Evolutionary conservation across 208 protist species (phyloP).

Genomic region (Angomonas ambiguus): DNA sequence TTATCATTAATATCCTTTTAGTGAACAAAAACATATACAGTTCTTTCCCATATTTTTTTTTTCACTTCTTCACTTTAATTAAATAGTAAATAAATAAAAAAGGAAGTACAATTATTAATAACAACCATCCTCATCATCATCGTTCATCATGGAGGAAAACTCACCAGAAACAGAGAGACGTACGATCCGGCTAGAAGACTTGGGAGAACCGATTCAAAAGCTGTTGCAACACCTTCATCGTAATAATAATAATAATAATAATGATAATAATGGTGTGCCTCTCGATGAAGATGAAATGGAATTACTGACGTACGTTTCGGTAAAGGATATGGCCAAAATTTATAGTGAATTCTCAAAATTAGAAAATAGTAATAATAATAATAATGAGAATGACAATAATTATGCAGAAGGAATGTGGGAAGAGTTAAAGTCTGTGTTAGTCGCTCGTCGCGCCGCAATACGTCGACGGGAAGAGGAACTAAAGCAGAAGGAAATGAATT

Average conservation of each 20-base stretch:
- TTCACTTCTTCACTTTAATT: not conserved
- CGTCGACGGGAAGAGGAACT: constrained; percentile 37
- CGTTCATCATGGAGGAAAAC: too few relatives aligned
- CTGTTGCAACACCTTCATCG: constrained; percentile 63
- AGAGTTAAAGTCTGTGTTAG: constrained; percentile 50
- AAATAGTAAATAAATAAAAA: too few relatives aligned
- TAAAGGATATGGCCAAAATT: constrained; percentile 87
- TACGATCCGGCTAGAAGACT: constrained; percentile 81
- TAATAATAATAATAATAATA: too few relatives aligned
- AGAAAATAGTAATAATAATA: not conserved
- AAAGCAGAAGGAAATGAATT: constrained; percentile 23
- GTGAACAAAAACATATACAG: not conserved
- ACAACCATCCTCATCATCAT: too few relatives aligned
- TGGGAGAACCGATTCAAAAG: constrained; percentile 80
- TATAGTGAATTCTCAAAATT: constrained; percentile 55
- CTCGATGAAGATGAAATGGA: constrained; percentile 73
- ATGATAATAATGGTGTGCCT: too few relatives aligned
- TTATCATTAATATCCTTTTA: not conserved
- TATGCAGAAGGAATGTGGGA: constrained; percentile 76
- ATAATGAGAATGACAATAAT: constrained; percentile 21
- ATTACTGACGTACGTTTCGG: constrained; percentile 73
- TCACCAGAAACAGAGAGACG: too few relatives aligned
- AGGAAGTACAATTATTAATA: too few relatives aligned
- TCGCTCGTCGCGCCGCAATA: constrained; percentile 42
- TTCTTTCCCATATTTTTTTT: constrained; percentile 9